Percentiles rank a stretch among this genome's conserved stretches.
Evolutionary conservation across 2,329 filamentous ascomycete species (phyloP).

Genomic region (Venturia pyrina): DNA sequence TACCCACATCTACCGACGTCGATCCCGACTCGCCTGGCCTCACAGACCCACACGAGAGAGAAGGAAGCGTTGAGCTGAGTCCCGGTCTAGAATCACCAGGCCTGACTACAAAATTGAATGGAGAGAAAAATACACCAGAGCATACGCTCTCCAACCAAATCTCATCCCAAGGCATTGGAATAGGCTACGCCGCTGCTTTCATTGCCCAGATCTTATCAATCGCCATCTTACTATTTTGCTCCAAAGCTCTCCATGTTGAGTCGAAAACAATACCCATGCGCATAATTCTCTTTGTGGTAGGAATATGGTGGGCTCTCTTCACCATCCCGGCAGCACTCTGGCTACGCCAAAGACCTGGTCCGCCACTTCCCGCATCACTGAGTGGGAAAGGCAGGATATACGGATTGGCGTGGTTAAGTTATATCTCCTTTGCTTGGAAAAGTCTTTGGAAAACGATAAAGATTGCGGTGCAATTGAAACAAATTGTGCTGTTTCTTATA

Average conservation of each 20-base stretch:
- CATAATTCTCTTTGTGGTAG: constrained; percentile 70
- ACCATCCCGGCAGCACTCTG: constrained; percentile 76
- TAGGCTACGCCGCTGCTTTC: constrained; percentile 77
- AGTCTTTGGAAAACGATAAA: constrained; percentile 70
- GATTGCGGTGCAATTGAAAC: constrained; percentile 56
- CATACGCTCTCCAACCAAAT: constrained; percentile 74
- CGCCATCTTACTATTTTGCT: constrained; percentile 52
- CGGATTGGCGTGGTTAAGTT: constrained; percentile 46
- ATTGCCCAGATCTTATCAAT: constrained; percentile 72
- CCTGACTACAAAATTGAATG: not conserved
- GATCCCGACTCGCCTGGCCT: not conserved
- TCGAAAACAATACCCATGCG: constrained; percentile 74
- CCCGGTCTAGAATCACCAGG: not conserved
- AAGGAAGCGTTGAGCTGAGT: not conserved
- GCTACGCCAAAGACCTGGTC: constrained; percentile 74
- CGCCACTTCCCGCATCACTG: constrained; percentile 48
- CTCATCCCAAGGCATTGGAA: constrained; percentile 79
- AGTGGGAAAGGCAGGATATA: constrained; percentile 6
- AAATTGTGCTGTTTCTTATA: constrained; percentile 65
- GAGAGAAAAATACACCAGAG: constrained; percentile 42
- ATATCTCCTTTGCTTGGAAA: constrained; percentile 72
- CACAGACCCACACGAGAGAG: not conserved
- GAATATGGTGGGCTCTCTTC: constrained; percentile 80
- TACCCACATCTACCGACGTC: not conserved
- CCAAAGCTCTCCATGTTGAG: constrained; percentile 30